Evolutionary conservation across 306 rosid species (phyloP), one percentile per base, ranked within the genome.

Genomic region (Pyrus pyrifolia): DNA sequence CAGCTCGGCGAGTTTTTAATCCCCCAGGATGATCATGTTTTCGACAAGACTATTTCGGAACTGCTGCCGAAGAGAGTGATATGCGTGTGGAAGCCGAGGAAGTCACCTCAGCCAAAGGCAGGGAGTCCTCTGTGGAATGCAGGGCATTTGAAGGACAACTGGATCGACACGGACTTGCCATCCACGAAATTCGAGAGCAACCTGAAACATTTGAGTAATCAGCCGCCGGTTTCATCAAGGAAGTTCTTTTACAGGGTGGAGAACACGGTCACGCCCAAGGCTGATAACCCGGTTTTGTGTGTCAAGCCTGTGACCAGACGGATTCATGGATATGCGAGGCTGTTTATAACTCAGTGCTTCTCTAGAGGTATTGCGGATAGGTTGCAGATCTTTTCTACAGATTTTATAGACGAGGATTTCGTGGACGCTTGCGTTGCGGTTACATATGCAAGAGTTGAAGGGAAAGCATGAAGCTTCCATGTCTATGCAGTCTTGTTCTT

Each of bases 11-110:
- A 94, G 80, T 80, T 46, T 23, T 63, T 92, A 73, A 85, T 94
- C 71, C 91, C 38, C 45, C 93, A 92, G 66, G 96, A 92, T 27
- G 97, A 94, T 8, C 70, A 71, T 11, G 93, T 86, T 2, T 92
- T 89, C 14, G 81, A 65, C 0, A 94, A 89, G 81, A 90, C 89
- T 1, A 67, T 94, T 4, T 15, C 90, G 0, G 97, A 92, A 29
- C 7, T 94, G 55, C 76, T 94, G 62, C 98, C 98, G 0, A 87
- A 70, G 83, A 85, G 97, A 35, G 33, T 94, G 15, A 82, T 94
- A 18, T 94, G 98, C 18, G 86, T 94, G 8, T 94, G 98, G 97
- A 94, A 88, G 83, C 97, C 97, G 4, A 89, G 92, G 53, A 89
- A 90, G 33, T 86, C 91, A 38, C 73, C 91, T 4, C 88, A 83